Conservation (phyloP, 2,329 filamentous ascomycete species). For the Colletotrichum sp. region DNA sequence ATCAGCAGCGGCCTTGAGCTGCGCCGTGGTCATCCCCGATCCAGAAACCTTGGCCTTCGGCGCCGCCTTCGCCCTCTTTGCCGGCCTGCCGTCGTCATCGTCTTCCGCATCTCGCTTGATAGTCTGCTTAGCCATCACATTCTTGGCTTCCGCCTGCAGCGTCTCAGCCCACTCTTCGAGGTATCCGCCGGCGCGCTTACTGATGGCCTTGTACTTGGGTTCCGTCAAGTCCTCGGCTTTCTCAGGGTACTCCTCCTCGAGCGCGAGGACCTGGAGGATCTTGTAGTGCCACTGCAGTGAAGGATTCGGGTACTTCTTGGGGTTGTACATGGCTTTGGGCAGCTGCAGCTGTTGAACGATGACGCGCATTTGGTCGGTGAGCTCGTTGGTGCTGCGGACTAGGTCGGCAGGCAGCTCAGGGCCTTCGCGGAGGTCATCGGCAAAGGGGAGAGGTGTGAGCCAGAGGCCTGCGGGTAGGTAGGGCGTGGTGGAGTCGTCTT, state of each 20-base stretch:
- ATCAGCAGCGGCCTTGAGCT: slow-evolving; percentile 50
- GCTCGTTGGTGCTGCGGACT: slow-evolving; percentile 66
- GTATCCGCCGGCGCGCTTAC: slow-evolving; percentile 83
- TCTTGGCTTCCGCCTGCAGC: slow-evolving; percentile 61
- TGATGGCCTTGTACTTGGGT: slow-evolving; percentile 85
- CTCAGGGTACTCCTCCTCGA: slow-evolving; percentile 89
- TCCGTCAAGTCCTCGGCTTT: slow-evolving; percentile 77
- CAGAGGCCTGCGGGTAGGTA: slow-evolving; percentile 84
- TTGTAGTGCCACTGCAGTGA: slow-evolving; percentile 96
- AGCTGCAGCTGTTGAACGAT: slow-evolving; percentile 88
- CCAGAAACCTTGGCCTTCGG: slow-evolving; percentile 32
- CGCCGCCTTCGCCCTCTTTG: slow-evolving; percentile 49
- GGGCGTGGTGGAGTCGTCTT: slow-evolving; percentile 70
- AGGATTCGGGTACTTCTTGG: slow-evolving; percentile 88
- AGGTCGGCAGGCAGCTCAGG: slow-evolving; percentile 66
- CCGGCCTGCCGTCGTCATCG: slow-evolving; percentile 46
- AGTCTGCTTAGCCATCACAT: slow-evolving; percentile 40
- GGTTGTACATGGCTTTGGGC: slow-evolving; percentile 84
- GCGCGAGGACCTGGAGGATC: slow-evolving; percentile 87
- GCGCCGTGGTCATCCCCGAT: slow-evolving; percentile 44
- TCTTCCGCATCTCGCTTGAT: slow-evolving; percentile 58
- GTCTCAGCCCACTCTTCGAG: slow-evolving; percentile 77
- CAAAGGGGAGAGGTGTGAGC: slow-evolving; percentile 86
- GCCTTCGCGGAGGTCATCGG: slow-evolving; percentile 82
- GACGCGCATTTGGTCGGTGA: slow-evolving; percentile 82